phyloP scores from a whole-genome alignment of 805 yeast species.

The Candida silvatica region DNA sequence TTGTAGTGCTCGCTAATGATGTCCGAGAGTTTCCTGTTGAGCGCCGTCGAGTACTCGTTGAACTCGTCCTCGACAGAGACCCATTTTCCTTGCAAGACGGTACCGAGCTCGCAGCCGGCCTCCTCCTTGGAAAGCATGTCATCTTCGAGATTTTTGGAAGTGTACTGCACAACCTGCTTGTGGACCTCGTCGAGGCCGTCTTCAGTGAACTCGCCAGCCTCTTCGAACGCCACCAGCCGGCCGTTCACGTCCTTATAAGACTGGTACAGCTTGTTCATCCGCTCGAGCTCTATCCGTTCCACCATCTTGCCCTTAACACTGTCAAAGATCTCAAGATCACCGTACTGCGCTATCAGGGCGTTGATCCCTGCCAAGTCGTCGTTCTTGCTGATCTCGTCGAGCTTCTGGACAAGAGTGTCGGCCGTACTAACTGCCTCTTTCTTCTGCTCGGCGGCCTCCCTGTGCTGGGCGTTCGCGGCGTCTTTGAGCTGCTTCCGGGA shows the following conservation, averaged over 20 bases:
- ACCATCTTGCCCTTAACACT: slow-evolving; percentile 6
- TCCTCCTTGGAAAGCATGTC: no score
- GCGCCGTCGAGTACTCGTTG: neutral
- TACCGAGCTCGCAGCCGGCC: neutral
- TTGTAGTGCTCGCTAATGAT: slow-evolving; percentile 2
- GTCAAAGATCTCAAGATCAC: slow-evolving; percentile 6
- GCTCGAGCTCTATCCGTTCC: slow-evolving; percentile 5
- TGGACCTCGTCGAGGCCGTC: slow-evolving; percentile 1
- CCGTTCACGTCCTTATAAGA: neutral
- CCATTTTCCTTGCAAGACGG: neutral
- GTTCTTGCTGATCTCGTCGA: neutral
- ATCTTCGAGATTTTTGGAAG: neutral
- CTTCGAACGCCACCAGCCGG: slow-evolving; percentile 6
- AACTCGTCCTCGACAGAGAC: neutral
- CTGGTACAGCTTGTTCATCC: slow-evolving; percentile 1
- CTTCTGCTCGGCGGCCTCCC: neutral
- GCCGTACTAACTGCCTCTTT: neutral
- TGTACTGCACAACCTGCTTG: neutral
- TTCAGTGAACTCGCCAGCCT: neutral
- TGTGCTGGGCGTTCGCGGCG: neutral
- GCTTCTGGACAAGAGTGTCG: neutral
- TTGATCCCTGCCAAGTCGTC: slow-evolving; percentile 4
- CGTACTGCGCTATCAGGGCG: slow-evolving; percentile 4
- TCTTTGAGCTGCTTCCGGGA: neutral
- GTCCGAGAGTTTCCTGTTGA: neutral